A percentile compares a stretch with the other conserved stretches of the same genome.
Evolutionary conservation across 495 filamentous ascomycete species (phyloP).

Genomic region (Lineolata rhizophorae): DNA sequence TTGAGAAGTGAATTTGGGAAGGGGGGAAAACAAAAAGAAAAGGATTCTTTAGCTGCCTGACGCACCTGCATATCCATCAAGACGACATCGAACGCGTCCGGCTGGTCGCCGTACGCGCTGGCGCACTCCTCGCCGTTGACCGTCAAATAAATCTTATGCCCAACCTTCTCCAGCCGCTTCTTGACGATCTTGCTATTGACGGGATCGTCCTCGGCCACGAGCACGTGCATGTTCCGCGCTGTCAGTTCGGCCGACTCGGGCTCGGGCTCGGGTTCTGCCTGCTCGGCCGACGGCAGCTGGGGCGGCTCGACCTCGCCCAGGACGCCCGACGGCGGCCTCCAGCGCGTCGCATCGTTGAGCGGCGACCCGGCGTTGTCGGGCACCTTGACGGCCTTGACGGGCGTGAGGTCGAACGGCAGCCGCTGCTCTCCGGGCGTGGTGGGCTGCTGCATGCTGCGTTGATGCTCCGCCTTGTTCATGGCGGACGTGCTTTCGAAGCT

Average conservation of each 20-base stretch:
- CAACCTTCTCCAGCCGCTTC: constrained; percentile 63
- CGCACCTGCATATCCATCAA: constrained; percentile 90
- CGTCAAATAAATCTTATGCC: constrained; percentile 50
- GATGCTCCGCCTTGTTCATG: constrained; percentile 6
- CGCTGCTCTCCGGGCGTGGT: constrained; percentile 19
- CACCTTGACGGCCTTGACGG: constrained; percentile 22
- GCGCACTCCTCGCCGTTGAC: constrained; percentile 81
- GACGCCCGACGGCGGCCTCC: not conserved
- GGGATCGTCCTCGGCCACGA: constrained; percentile 85
- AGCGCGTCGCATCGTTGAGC: not conserved
- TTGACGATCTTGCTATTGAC: constrained; percentile 74
- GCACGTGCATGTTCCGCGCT: constrained; percentile 32
- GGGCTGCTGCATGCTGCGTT: constrained; percentile 11
- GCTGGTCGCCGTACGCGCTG: constrained; percentile 35
- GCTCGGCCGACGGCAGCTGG: constrained; percentile 5
- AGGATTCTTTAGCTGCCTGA: too few relatives aligned
- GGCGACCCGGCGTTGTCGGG: constrained; percentile 14
- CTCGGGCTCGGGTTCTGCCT: constrained; percentile 1
- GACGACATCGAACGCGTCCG: constrained; percentile 50
- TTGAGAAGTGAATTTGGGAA: not conserved
- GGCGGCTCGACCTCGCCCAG: not conserved
- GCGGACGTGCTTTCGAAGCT: not conserved
- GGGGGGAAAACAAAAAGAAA: constrained; percentile 1
- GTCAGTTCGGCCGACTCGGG: constrained; percentile 1
- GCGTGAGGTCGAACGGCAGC: constrained; percentile 20